These are phyloP conservation scores for Antitrichia curtipendula DNA, from an alignment of 225 moss, liverwort and hornwort species.

Conservation along the genomic window DNA sequence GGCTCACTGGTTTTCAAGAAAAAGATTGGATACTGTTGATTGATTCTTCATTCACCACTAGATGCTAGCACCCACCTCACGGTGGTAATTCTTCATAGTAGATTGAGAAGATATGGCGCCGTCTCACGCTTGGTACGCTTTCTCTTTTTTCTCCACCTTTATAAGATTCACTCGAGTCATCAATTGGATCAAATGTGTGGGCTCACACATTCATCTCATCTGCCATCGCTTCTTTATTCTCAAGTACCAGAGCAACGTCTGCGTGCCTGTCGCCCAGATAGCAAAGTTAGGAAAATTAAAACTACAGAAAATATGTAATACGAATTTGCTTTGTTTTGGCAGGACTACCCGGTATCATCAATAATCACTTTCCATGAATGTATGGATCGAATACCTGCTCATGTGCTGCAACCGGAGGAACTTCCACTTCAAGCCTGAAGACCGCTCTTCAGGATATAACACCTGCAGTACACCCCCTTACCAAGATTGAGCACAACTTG, in stretches of 20 bases:
- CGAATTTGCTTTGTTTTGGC: not conserved
- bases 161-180: not conserved
- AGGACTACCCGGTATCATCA: not conserved
- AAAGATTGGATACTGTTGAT: not conserved
- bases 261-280: constrained; percentile 37
- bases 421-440: constrained; percentile 26
- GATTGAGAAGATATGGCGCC: not conserved
- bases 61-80: not conserved
- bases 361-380: not conserved
- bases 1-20: not conserved
- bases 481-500: not conserved
- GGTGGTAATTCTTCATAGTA: too few relatives aligned
- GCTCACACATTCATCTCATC: constrained; percentile 6
- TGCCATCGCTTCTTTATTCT: constrained; percentile 1
- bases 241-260: constrained; percentile 20
- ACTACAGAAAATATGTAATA: not conserved
- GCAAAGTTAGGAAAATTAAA: not conserved
- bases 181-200: constrained; percentile 15
- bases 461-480: not conserved
- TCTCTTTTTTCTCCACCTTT: not conserved
- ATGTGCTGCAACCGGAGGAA: constrained; percentile 32
- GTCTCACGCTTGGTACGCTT: not conserved
- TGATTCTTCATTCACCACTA: not conserved
- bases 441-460: not conserved
- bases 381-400: constrained; percentile 40